These are phyloP conservation scores for Termitomyces sp. DNA, from an alignment of 768 basidiomycete genomes.

Conservation along the genomic window DNA sequence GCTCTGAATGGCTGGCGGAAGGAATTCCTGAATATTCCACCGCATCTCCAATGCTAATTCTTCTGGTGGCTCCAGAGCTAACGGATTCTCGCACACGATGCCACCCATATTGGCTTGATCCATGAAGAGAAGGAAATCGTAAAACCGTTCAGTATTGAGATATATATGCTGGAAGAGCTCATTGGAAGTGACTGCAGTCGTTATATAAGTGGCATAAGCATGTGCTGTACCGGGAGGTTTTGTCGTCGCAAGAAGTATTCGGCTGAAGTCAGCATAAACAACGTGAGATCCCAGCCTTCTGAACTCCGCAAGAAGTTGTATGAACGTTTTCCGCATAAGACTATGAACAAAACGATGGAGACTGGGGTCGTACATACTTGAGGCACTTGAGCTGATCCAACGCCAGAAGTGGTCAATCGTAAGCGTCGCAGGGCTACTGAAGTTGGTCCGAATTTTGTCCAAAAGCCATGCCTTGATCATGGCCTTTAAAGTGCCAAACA, in stretches of 20 bases:
- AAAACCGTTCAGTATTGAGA: conserved; percentile 81
- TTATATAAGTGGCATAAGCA: conserved; percentile 94
- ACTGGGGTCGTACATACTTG: conserved; percentile 87
- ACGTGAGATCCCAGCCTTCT: conserved; percentile 90
- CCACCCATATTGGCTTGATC: conserved; percentile 91
- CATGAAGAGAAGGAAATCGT: conserved; percentile 94
- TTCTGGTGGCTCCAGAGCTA: conserved; percentile 61
- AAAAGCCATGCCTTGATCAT: conserved; percentile 92
- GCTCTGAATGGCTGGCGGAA: no score
- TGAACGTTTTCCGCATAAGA: conserved; percentile 96
- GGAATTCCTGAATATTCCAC: conserved; percentile 91
- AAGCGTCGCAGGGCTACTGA: conserved; percentile 58
- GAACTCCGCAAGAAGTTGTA: conserved; percentile 95
- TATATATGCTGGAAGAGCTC: conserved; percentile 94
- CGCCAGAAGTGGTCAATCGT: conserved; percentile 96
- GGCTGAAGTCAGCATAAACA: conserved; percentile 90
- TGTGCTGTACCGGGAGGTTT: conserved; percentile 94
- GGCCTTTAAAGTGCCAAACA: conserved; percentile 76
- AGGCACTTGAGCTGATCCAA: conserved; percentile 85
- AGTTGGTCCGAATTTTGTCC: conserved; percentile 71
- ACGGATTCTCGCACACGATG: conserved; percentile 77
- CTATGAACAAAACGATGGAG: conserved; percentile 91
- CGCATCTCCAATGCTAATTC: conserved; percentile 73
- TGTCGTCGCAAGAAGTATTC: conserved; percentile 85
- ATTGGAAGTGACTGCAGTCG: conserved; percentile 87